Evolutionary conservation across 2,329 filamentous ascomycete genomes (phyloP).

Genomic region (Trichoderma harzianum): DNA sequence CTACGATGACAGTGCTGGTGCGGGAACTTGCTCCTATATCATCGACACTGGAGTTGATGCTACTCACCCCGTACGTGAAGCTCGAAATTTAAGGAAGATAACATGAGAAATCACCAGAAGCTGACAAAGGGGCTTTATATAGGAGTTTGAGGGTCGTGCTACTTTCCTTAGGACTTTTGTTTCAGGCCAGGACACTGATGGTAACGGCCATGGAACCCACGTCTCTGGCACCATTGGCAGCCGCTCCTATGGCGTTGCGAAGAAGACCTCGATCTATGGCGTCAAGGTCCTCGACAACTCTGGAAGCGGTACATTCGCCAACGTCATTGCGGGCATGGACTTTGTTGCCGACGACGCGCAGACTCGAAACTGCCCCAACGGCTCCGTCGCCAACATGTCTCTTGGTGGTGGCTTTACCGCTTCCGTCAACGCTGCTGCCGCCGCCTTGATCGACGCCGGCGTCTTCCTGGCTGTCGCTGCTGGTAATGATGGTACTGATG

Average conservation of each 20-base stretch:
- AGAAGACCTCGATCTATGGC: constrained; percentile 41
- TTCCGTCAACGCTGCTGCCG: constrained; percentile 50
- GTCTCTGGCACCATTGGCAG: constrained; percentile 36
- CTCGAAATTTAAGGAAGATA: background rate
- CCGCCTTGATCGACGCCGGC: constrained; percentile 42
- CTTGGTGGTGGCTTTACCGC: constrained; percentile 47
- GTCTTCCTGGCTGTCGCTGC: constrained; percentile 56
- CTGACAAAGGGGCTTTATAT: background rate
- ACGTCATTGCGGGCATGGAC: constrained; percentile 46
- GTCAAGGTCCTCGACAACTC: constrained; percentile 44
- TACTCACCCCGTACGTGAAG: constrained; percentile 35
- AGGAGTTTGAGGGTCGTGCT: constrained; percentile 35
- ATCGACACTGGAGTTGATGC: constrained; percentile 45
- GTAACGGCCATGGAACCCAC: constrained; percentile 43
- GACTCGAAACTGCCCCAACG: constrained; percentile 39
- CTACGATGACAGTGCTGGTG: constrained; percentile 40
- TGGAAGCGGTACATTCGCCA: constrained; percentile 35
- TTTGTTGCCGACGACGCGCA: constrained; percentile 39
- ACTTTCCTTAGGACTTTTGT: constrained; percentile 32
- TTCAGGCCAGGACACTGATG: constrained; percentile 26
- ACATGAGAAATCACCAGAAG: background rate
- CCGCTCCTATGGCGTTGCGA: constrained; percentile 39
- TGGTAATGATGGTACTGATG: constrained; percentile 48
- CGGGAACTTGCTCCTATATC: constrained; percentile 43
- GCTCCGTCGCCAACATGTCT: constrained; percentile 55